Base-by-base conservation (phyloP, 257 asterid species). In the Plantago elongata region DNA sequence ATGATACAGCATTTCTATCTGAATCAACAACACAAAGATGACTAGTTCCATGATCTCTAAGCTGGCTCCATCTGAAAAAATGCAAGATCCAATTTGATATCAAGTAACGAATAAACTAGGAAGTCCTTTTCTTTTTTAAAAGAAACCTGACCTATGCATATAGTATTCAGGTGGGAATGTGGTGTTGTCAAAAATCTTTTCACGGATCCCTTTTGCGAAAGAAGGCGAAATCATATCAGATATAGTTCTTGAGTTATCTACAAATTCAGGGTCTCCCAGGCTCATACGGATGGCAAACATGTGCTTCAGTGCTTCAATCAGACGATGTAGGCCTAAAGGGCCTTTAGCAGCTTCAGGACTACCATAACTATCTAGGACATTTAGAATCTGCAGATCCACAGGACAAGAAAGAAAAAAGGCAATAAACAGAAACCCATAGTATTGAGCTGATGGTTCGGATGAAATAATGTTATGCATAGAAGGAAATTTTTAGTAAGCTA, bases 121-220 rank as follows among this genome's bases (percentile, higher is more conserved):
- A 38, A 38, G 22, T 34, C 17, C 51, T 37, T 18, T 16, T 11
- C 30, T 22, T 22, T 22, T 22, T 22, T 22, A 22, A 22, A 22
- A 22, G 45, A 38, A 29, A 43, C 18, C 13, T 44, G 16, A 87
- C 98, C 94, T 88, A 61, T 61, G 77, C 83, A 84, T 45, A 51
- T 92, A 92, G 67, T 92, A 92, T 52, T 79, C 95, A 18, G 95
- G 75, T 29, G 98, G 97, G 82, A 92, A 89, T 37, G 98, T 92
- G 60, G 97, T 83, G 76, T 92, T 86, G 75, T 92, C 98, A 3
- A 77, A 70, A 69, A 92, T 89, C 78, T 58, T 74, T 52, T 68
- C 71, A 47, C 54, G 82, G 38, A 89, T 67, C 38, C 55, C 66
- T 77, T 78, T 68, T 1, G 97, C 97, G 0, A 84, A 92, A 60